Evolutionary conservation across 2,329 filamentous ascomycete species (phyloP).

Genomic region (Sclerotinia nivalis): DNA sequence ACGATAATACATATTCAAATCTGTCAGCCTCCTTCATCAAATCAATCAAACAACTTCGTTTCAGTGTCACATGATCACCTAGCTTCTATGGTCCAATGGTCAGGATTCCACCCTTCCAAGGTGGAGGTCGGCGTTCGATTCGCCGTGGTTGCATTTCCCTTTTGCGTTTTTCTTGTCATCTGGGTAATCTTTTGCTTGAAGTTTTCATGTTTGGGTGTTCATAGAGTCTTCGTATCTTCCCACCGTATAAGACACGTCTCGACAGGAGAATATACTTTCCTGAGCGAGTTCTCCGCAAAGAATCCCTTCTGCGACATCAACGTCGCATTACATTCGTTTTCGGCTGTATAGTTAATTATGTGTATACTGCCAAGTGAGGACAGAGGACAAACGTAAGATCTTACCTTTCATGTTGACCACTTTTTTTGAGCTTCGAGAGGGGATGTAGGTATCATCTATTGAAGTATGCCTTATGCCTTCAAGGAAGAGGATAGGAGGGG

Average conservation of each 20-base stretch:
- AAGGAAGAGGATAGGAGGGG: no score
- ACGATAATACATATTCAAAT: not conserved
- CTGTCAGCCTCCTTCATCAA: fast-evolving
- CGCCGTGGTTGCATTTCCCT: not conserved
- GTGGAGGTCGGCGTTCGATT: slow-evolving; percentile 11
- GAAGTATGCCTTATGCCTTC: not conserved
- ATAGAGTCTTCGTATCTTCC: no score
- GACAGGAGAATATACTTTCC: not conserved
- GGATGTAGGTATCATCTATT: not conserved
- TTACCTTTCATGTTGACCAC: not conserved
- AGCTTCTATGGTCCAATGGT: slow-evolving; percentile 20
- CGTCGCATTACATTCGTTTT: not conserved
- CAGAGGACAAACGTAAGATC: no score
- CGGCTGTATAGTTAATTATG: not conserved
- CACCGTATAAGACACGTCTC: not conserved
- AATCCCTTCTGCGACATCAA: not conserved
- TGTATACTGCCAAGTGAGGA: fast-evolving
- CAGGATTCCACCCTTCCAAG: slow-evolving; percentile 14
- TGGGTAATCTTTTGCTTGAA: not conserved
- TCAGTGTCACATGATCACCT: no score
- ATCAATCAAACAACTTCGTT: not conserved
- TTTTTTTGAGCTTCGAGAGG: no score
- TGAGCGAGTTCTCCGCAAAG: no score
- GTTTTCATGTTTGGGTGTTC: not conserved
- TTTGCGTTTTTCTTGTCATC: fast-evolving